phyloP scores from a whole-genome alignment of 2,329 filamentous ascomycete genomes.

The Paecilomyces fulvus region DNA sequence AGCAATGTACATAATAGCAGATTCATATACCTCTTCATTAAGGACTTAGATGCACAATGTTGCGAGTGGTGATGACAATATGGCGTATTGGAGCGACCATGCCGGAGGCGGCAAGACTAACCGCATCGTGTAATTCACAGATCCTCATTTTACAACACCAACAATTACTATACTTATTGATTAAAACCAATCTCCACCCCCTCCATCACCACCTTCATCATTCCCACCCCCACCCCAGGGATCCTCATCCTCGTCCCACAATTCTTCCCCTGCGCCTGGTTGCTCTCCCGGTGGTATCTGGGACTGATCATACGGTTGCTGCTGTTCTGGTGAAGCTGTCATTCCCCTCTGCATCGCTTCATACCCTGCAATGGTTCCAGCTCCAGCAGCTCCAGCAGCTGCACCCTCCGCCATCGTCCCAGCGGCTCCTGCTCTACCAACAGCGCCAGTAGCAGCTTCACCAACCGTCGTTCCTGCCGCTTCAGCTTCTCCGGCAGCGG shows the following conservation, averaged over 20 bases:
- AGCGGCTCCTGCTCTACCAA: slow-evolving; percentile 27
- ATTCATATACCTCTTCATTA: too few relatives aligned
- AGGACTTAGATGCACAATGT: too few relatives aligned
- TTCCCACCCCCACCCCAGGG: slow-evolving; percentile 7
- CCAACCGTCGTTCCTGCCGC: slow-evolving; percentile 21
- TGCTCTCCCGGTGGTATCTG: slow-evolving; percentile 10
- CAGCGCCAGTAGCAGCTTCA: slow-evolving; percentile 33
- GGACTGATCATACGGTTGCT: slow-evolving; percentile 6
- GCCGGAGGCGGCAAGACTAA: too few relatives aligned
- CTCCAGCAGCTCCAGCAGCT: slow-evolving; percentile 43
- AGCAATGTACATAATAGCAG: too few relatives aligned
- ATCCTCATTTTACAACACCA: neutral
- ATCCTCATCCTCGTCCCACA: slow-evolving; percentile 18
- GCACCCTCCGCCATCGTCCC: slow-evolving; percentile 18
- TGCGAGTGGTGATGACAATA: too few relatives aligned
- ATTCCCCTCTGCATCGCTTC: slow-evolving; percentile 53
- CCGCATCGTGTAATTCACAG: too few relatives aligned
- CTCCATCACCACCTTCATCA: slow-evolving; percentile 10
- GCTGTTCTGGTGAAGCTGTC: slow-evolving; percentile 14
- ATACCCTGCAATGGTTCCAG: slow-evolving; percentile 54
- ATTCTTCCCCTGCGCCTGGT: slow-evolving; percentile 15
- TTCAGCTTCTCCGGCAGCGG: slow-evolving; percentile 17
- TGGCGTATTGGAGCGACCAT: too few relatives aligned
- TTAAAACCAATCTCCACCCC: slow-evolving; percentile 19
- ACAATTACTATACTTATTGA: neutral